Conservation (phyloP, 306 rosid genomes). For the Ochetophila trinervis region DNA sequence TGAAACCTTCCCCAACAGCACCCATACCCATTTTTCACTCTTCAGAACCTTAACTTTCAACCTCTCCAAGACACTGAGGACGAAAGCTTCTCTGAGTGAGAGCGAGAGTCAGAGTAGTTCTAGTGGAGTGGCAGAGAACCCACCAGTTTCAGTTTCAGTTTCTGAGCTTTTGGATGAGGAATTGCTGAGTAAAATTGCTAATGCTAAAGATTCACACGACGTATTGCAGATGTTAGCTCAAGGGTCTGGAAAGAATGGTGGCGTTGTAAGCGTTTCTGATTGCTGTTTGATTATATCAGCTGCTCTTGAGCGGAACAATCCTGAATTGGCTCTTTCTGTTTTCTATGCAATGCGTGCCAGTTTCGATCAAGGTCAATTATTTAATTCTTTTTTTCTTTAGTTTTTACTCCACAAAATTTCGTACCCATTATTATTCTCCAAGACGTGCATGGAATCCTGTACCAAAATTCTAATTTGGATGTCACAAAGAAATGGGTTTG, state of each 20-base stretch:
- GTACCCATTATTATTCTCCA: too few relatives aligned
- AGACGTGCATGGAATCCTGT: too few relatives aligned
- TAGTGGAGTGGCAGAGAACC: constrained; percentile 38
- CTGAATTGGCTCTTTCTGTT: constrained; percentile 65
- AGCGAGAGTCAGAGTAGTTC: constrained; percentile 22
- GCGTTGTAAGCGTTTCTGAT: constrained; percentile 50
- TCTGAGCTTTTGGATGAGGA: constrained; percentile 45
- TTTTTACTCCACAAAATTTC: not conserved
- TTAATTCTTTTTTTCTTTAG: not conserved
- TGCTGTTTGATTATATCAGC: constrained; percentile 58
- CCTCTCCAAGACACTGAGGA: constrained; percentile 22
- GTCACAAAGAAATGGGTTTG: not conserved
- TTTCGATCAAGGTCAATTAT: constrained; percentile 52
- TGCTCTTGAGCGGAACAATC: constrained; percentile 63
- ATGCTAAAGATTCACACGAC: constrained; percentile 56
- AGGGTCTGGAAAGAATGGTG: constrained; percentile 27
- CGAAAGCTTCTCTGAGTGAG: constrained; percentile 53
- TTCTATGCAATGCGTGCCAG: constrained; percentile 83
- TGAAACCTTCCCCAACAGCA: constrained; percentile 18
- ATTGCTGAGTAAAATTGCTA: constrained; percentile 33
- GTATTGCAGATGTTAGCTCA: constrained; percentile 53
- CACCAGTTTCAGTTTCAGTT: constrained; percentile 30
- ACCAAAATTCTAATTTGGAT: not conserved
- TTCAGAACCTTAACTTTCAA: constrained; percentile 25
- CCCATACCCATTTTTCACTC: constrained; percentile 9